Evolutionary conservation across 805 yeast species (phyloP).

Genomic region (Metschnikowia picachoensis): DNA sequence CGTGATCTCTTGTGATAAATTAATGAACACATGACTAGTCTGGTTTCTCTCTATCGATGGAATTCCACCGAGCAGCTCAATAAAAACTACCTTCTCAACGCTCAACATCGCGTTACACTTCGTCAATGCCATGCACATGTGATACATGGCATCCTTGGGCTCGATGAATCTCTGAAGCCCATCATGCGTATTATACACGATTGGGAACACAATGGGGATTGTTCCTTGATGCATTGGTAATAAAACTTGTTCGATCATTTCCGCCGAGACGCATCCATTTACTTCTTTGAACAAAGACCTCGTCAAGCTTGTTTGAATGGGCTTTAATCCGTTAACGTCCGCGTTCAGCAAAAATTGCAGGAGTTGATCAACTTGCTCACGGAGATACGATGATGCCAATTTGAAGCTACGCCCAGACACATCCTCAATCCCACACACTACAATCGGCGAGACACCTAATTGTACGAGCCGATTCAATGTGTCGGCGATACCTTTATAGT

Average conservation of each 20-base stretch:
- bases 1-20: constrained; percentile 75
- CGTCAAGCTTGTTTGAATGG: constrained; percentile 24
- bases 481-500: constrained; percentile 47
- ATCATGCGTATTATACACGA: constrained; percentile 26
- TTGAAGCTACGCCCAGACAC: constrained; percentile 25
- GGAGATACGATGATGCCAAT: constrained; percentile 28
- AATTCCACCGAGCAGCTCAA: constrained; percentile 85
- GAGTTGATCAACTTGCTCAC: constrained; percentile 29
- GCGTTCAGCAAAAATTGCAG: constrained; percentile 21
- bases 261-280: constrained; percentile 14
- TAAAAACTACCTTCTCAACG: constrained; percentile 75
- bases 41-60: constrained; percentile 81
- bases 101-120: constrained; percentile 35
- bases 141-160: constrained; percentile 23
- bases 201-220: constrained; percentile 67
- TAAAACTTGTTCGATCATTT: constrained; percentile 29
- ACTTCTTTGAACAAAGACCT: constrained; percentile 25
- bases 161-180: constrained; percentile 26
- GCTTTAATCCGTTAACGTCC: constrained; percentile 20
- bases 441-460: constrained; percentile 72
- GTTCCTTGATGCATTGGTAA: constrained; percentile 44
- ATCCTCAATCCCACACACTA: constrained; percentile 50
- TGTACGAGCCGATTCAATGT: constrained; percentile 53
- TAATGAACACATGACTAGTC: constrained; percentile 83
- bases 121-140: constrained; percentile 25